Evolutionary conservation across 1,284 basidiomycete species (phyloP), one percentile per base, ranked within the genome.

Genomic region (Coniophora puteana): DNA sequence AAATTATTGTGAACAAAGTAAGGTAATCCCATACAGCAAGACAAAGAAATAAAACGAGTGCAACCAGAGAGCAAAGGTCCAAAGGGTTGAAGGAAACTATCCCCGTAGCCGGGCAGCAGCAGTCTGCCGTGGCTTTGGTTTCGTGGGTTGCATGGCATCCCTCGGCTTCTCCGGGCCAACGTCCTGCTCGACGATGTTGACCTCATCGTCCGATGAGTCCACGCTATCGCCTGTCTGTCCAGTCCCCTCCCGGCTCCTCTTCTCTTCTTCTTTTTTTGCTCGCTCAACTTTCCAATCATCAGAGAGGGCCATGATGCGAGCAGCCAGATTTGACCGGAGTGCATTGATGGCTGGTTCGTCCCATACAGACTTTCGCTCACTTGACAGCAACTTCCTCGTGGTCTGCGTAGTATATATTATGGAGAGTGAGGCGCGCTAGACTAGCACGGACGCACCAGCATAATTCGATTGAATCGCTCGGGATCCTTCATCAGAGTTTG

Each of bases 401-500:
- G 53, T 54, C 66, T 68, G 40, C 40, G 36, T 28, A 43, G n/a
- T 21, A 39, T 31, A 23, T 40, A 38, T 31, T 43, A 23, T n/a
- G n/a, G n/a, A n/a, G n/a, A n/a, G n/a, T n/a, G n/a, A n/a, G n/a
- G n/a, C n/a, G n/a, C n/a, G n/a, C n/a, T n/a, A n/a, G n/a, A n/a
- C n/a, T n/a, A n/a, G n/a, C n/a, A n/a, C n/a, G n/a, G n/a, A n/a
- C 65, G 59, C 55, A 10, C 54, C 46, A 74, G 81, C 44, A 61
- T 53, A 40, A 86, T 80, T 25, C 68, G 53, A 7, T 67, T 49
- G 38, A 60, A 63, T 5, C 58, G 52, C 1, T 58, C 53, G 0
- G 85, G 80, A 45, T 83, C 64, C 8, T 55, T 64, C 61, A 90
- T 76, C 59, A 92, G 89, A 2, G 70, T 75, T 46, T 77, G 69